These are phyloP conservation scores for Penicillium egyptiacum DNA, from an alignment of 495 filamentous ascomycete species.

Conservation along the genomic window DNA sequence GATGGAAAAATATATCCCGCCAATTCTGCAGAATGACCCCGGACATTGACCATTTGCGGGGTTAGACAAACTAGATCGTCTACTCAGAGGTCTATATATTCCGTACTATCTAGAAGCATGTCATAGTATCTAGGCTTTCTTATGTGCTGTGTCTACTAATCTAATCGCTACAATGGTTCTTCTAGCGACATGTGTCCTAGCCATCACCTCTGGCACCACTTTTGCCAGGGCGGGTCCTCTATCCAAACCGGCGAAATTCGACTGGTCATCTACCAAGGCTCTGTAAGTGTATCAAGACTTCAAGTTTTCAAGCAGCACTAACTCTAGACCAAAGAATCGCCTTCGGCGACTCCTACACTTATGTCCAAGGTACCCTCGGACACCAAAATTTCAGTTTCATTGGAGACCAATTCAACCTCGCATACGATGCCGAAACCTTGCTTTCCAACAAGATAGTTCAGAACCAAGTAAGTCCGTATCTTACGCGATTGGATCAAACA, in stretches of 20 bases:
- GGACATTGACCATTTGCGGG: background rate
- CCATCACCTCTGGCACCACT: background rate
- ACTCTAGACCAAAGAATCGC: slow-evolving; percentile 33
- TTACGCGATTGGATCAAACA: background rate
- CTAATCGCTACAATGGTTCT: slow-evolving; percentile 5
- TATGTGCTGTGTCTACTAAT: background rate
- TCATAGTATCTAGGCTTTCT: background rate
- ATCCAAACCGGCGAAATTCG: slow-evolving; percentile 21
- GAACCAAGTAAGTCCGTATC: slow-evolving; percentile 37
- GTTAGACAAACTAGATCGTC: background rate
- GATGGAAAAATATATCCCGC: background rate
- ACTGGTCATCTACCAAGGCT: slow-evolving; percentile 34
- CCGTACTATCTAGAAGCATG: background rate
- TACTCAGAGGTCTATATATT: background rate
- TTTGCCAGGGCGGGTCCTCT: slow-evolving; percentile 9
- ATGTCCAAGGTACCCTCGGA: slow-evolving; percentile 51
- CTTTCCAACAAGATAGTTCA: slow-evolving; percentile 51
- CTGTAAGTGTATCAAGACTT: slow-evolving; percentile 22
- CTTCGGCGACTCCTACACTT: slow-evolving; percentile 59
- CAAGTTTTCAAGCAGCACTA: background rate
- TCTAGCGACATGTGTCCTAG: background rate
- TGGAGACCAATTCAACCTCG: slow-evolving; percentile 40
- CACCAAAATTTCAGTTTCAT: slow-evolving; percentile 52
- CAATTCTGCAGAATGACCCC: background rate
- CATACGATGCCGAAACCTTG: slow-evolving; percentile 40